These are phyloP conservation scores for Aspergillus ustus DNA, from an alignment of 2,329 filamentous ascomycete genomes.

Conservation along the genomic window DNA sequence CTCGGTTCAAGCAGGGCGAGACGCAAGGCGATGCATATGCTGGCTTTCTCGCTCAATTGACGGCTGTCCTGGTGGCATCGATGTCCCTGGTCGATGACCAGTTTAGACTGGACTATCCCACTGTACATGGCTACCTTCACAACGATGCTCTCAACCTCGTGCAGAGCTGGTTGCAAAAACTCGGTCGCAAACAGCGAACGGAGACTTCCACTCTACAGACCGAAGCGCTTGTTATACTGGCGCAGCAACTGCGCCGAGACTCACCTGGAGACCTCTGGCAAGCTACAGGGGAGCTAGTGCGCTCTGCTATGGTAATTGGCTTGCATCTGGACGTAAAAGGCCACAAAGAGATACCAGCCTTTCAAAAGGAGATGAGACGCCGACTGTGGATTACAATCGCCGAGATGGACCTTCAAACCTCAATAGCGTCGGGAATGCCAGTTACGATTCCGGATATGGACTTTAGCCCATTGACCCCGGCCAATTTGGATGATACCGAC, in stretches of 20 bases:
- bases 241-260: slow-evolving; percentile 19
- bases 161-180: slow-evolving; percentile 24
- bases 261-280: slow-evolving; percentile 43
- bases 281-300: slow-evolving; percentile 45
- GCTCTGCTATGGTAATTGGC: slow-evolving; percentile 45
- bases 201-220: slow-evolving; percentile 27
- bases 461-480: slow-evolving; percentile 43
- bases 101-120: slow-evolving; percentile 6
- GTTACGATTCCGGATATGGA: slow-evolving; percentile 43
- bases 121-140: slow-evolving; percentile 25
- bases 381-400: slow-evolving; percentile 44
- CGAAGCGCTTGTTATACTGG: slow-evolving; percentile 22
- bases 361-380: slow-evolving; percentile 42
- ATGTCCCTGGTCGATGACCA: slow-evolving; percentile 6
- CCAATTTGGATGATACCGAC: slow-evolving; percentile 48
- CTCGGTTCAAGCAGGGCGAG: slow-evolving; percentile 4
- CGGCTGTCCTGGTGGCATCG: slow-evolving; percentile 20
- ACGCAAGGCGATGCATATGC: slow-evolving; percentile 7
- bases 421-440: slow-evolving; percentile 45
- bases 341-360: slow-evolving; percentile 38
- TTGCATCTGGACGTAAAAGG: slow-evolving; percentile 46
- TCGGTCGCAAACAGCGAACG: slow-evolving; percentile 26
- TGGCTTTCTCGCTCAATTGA: slow-evolving; percentile 25
- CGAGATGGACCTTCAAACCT: slow-evolving; percentile 53
- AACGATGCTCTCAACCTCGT: slow-evolving; percentile 18